These are phyloP conservation scores for Glaciozyma martinii DNA, from an alignment of 768 basidiomycete genomes.

Conservation along the genomic window DNA sequence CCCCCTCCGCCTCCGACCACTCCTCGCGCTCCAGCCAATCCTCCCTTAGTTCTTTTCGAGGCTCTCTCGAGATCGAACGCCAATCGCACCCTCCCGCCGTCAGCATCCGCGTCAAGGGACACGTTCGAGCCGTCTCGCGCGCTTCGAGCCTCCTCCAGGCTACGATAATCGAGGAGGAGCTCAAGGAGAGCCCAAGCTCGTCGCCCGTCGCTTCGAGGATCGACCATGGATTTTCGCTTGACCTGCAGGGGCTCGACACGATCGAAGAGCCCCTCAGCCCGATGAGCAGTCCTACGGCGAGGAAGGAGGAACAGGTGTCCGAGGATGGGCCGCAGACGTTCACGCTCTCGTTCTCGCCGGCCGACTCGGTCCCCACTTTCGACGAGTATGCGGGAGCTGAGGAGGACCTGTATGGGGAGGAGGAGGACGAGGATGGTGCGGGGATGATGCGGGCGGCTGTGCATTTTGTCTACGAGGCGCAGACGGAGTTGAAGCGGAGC, in stretches of 20 bases:
- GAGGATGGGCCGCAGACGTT: slow-evolving; percentile 1
- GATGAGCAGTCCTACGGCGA: background rate
- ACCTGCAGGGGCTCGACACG: slow-evolving; percentile 5
- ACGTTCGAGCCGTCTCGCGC: slow-evolving; percentile 6
- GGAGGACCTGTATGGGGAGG: background rate
- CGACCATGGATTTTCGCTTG: background rate
- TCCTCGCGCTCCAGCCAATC: background rate
- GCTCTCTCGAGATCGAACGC: background rate
- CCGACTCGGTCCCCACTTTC: background rate
- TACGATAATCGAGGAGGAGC: slow-evolving; percentile 6
- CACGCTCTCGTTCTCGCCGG: background rate
- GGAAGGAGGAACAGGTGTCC: background rate
- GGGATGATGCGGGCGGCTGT: slow-evolving; percentile 1
- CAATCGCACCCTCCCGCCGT: background rate
- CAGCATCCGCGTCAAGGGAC: background rate
- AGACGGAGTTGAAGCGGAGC: slow-evolving; percentile 12
- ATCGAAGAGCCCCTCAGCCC: background rate
- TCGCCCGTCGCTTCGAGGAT: background rate
- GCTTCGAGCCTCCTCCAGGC: slow-evolving; percentile 3
- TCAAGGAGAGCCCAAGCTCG: background rate
- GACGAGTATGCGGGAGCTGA: background rate
- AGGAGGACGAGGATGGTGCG: background rate
- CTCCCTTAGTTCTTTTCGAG: background rate
- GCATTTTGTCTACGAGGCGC: slow-evolving; percentile 14
- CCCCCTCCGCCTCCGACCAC: slow-evolving; percentile 2